Conservation (phyloP, 805 yeast species). For the Wickerhamiella azymoides region DNA sequence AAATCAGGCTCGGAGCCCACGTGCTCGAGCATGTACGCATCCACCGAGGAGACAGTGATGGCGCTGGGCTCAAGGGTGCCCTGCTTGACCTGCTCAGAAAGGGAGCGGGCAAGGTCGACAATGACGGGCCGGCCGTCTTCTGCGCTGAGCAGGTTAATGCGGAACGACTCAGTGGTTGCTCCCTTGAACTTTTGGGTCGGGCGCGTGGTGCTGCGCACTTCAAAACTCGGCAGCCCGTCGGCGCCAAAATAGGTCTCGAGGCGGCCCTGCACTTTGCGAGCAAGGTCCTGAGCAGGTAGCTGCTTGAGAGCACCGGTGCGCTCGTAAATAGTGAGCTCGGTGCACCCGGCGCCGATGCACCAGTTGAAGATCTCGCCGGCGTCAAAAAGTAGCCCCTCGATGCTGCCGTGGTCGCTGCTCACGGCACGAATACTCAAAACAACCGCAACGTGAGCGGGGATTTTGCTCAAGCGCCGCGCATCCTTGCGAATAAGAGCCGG, state of each 20-base stretch:
- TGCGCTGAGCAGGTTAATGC: conserved; percentile 50
- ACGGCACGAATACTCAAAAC: conserved; percentile 61
- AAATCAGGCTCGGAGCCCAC: conserved; percentile 92
- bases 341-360: conserved; percentile 88
- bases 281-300: conserved; percentile 27
- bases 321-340: conserved; percentile 93
- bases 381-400: conserved; percentile 65
- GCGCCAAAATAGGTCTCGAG: conserved; percentile 64
- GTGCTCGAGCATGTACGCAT: conserved; percentile 37
- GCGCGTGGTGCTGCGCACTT: conserved; percentile 1
- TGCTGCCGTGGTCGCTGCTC: conserved; percentile 80
- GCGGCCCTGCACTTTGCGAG: conserved; percentile 43
- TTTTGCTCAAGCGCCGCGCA: conserved; percentile 53
- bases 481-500: conserved; percentile 83
- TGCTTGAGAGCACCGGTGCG: conserved; percentile 45
- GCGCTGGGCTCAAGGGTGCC: conserved; percentile 50
- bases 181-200: neutral
- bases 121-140: conserved; percentile 84
- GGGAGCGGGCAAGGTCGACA: conserved; percentile 73
- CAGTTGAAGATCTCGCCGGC: conserved; percentile 70
- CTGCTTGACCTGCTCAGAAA: conserved; percentile 57
- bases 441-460: conserved; percentile 65
- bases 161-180: conserved; percentile 26
- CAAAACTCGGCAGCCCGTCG: conserved; percentile 38
- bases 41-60: conserved; percentile 60